Evolutionary conservation across 2,329 filamentous ascomycete species (phyloP).

Genomic region (Exophiala calicioides): DNA sequence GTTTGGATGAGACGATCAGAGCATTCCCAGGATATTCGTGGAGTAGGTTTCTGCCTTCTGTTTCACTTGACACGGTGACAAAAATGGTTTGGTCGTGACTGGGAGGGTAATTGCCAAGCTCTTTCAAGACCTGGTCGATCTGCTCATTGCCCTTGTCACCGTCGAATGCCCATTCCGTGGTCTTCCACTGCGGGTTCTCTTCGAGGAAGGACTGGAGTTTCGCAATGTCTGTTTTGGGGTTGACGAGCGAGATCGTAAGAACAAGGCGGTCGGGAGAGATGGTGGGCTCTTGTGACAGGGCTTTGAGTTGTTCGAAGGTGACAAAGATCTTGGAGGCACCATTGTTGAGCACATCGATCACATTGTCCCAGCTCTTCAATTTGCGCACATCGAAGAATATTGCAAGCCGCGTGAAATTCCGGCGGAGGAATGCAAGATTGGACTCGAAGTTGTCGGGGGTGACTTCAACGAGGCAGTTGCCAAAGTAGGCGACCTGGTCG

Average conservation of each 20-base stretch:
- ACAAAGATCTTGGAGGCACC: conserved; percentile 87
- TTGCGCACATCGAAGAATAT: conserved; percentile 76
- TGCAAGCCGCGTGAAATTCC: conserved; percentile 57
- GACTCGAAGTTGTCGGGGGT: conserved; percentile 50
- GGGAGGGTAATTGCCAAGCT: conserved; percentile 36
- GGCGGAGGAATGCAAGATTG: conserved; percentile 55
- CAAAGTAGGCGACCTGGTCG: conserved; percentile 60
- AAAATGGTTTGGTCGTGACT: conserved; percentile 42
- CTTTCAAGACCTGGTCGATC: conserved; percentile 43
- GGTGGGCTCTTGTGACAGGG: conserved; percentile 53
- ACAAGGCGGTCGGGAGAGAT: conserved; percentile 60
- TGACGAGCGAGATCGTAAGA: conserved; percentile 49
- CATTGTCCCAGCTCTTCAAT: conserved; percentile 68
- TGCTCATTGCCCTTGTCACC: conserved; percentile 40
- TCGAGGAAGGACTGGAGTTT: conserved; percentile 44
- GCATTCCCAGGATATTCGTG: conserved; percentile 36
- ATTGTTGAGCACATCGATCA: conserved; percentile 78
- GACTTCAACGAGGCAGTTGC: conserved; percentile 57
- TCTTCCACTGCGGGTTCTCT: conserved; percentile 34
- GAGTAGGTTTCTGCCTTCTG: conserved; percentile 27
- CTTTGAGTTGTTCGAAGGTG: conserved; percentile 64
- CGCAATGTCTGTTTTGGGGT: conserved; percentile 37
- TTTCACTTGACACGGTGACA: conserved; percentile 32
- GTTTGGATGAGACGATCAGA: conserved; percentile 67
- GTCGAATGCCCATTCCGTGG: conserved; percentile 32